A percentile compares a stretch with the other conserved stretches of the same genome.
These are phyloP conservation scores for Neurospora intermedia DNA, from an alignment of 495 filamentous ascomycete species.

Conservation along the genomic window DNA sequence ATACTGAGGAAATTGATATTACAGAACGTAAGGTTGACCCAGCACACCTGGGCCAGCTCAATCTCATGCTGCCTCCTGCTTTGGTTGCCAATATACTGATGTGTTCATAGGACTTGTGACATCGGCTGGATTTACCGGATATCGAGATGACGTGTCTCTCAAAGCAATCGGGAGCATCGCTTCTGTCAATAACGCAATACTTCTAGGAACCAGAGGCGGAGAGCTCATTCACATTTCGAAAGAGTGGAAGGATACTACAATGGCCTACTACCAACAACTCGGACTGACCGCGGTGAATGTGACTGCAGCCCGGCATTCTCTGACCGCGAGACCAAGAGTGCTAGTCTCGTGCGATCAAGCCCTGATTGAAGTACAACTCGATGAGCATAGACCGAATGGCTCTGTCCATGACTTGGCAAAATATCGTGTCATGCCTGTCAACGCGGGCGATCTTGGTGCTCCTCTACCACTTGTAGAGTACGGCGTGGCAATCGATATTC, in stretches of 20 bases:
- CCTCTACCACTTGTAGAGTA: slow-evolving; percentile 21
- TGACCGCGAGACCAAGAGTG: slow-evolving; percentile 4
- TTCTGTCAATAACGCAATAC: slow-evolving; percentile 9
- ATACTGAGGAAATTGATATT: slow-evolving; percentile 6
- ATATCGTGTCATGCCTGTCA: slow-evolving; percentile 29
- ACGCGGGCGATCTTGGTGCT: slow-evolving; percentile 22
- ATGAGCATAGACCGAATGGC: background rate
- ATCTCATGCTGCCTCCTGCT: background rate
- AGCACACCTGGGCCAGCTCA: background rate
- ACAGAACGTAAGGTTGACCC: slow-evolving; percentile 9
- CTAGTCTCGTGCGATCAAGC: slow-evolving; percentile 21
- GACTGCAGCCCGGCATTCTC: slow-evolving; percentile 3
- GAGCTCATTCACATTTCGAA: slow-evolving; percentile 28
- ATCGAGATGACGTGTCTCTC: background rate
- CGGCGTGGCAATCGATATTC: slow-evolving; percentile 19
- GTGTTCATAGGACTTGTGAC: slow-evolving; percentile 1
- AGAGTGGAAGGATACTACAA: background rate
- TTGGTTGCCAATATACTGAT: background rate
- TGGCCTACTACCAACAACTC: slow-evolving; percentile 15
- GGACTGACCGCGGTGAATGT: slow-evolving; percentile 17
- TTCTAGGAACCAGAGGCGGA: slow-evolving; percentile 34
- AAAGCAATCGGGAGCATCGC: slow-evolving; percentile 29
- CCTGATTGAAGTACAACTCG: slow-evolving; percentile 1
- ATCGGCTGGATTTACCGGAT: too few relatives aligned
- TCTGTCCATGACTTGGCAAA: slow-evolving; percentile 7